A percentile compares a stretch with the other conserved stretches of the same genome.
Evolutionary conservation across 768 basidiomycete genomes (phyloP).

Genomic region (Leccinum fibrillosum): DNA sequence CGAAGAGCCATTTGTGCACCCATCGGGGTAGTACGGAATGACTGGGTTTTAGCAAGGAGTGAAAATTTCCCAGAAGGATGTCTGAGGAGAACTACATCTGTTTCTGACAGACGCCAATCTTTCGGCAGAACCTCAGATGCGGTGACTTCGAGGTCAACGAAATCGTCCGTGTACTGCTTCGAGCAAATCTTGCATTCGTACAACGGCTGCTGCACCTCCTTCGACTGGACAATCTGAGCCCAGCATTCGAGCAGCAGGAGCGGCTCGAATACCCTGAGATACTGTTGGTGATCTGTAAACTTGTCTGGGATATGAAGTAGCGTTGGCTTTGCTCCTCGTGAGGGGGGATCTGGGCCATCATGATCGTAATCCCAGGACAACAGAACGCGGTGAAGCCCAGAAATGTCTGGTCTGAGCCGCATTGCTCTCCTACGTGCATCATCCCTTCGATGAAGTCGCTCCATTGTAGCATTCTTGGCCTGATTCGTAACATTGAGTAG

Average conservation of each 20-base stretch:
- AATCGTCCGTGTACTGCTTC: conserved; percentile 75
- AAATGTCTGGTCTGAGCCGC: conserved; percentile 81
- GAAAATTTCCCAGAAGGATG: conserved; percentile 51
- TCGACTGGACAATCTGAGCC: conserved; percentile 80
- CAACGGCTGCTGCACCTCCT: conserved; percentile 55
- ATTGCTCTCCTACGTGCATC: conserved; percentile 57
- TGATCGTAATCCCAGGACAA: conserved; percentile 88
- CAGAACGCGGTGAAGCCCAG: conserved; percentile 69
- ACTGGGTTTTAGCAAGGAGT: conserved; percentile 70
- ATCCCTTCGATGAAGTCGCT: conserved; percentile 54
- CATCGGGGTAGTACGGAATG: conserved; percentile 38
- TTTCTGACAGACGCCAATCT: conserved; percentile 76
- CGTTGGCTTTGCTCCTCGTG: conserved; percentile 31
- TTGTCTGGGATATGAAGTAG: conserved; percentile 53
- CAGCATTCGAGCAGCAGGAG: conserved; percentile 87
- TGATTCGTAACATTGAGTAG: conserved; percentile 51
- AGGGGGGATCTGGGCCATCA: conserved; percentile 58
- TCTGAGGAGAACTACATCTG: conserved; percentile 80
- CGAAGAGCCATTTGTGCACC: conserved; percentile 61
- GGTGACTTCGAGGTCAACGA: conserved; percentile 72
- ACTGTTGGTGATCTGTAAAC: conserved; percentile 66
- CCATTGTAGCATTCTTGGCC: conserved; percentile 42
- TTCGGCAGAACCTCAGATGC: conserved; percentile 57
- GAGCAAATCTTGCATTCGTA: conserved; percentile 64
- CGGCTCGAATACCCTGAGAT: conserved; percentile 76